These are phyloP conservation scores for Rhinocladiella mackenziei DNA, from an alignment of 2,329 filamentous ascomycete genomes.

Conservation along the genomic window DNA sequence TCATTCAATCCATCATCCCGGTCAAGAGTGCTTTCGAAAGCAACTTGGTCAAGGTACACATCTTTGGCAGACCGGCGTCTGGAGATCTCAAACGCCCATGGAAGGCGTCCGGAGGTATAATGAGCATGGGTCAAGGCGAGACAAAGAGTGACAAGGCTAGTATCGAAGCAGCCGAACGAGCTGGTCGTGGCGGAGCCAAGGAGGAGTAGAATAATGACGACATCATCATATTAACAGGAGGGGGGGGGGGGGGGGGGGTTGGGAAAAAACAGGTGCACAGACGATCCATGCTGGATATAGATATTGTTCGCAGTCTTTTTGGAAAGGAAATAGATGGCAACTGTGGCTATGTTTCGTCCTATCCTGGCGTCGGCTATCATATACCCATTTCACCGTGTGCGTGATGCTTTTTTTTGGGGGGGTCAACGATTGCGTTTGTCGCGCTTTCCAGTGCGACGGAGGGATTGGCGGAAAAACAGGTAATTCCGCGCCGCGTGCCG, in stretches of 20 bases:
- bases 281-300: too few species aligned
- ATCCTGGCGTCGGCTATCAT: too few species aligned
- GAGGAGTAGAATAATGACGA: constrained; percentile 40
- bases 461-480: constrained; percentile 14
- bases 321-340: too few species aligned
- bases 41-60: constrained; percentile 93
- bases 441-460: constrained; percentile 5
- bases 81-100: constrained; percentile 95
- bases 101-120: constrained; percentile 79
- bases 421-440: not conserved
- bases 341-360: too few species aligned
- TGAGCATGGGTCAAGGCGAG: constrained; percentile 65
- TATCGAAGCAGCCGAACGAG: constrained; percentile 48
- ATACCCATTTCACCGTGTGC: too few species aligned
- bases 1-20: constrained; percentile 98
- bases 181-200: constrained; percentile 49
- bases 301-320: too few species aligned
- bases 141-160: constrained; percentile 91
- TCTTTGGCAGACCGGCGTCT: constrained; percentile 78
- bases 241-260: too few species aligned
- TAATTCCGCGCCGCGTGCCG: constrained; percentile 20
- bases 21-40: constrained; percentile 92
- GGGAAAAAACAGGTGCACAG: not conserved
- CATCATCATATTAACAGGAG: not conserved
- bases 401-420: not conserved